Conservation (phyloP, 371 early-diverging fungal genomes). For the Lichtheimia hyalospora region DNA sequence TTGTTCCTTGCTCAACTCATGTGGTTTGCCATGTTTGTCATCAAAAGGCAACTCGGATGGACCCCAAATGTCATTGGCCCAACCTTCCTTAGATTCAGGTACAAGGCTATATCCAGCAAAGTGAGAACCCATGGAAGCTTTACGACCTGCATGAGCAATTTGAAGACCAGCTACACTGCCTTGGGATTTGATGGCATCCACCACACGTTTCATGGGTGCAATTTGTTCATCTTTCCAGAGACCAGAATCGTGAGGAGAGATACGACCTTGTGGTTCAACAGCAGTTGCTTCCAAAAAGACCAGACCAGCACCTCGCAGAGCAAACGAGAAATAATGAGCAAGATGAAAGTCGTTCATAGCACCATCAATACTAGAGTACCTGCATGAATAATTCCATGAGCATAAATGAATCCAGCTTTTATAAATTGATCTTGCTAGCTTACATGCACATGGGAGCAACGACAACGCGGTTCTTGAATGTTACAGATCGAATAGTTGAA, state of each 20-base stretch:
- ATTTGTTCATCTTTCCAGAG: constrained; percentile 82
- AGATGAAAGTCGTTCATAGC: constrained; percentile 33
- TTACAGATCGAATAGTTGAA: constrained; percentile 53
- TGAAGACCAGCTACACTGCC: constrained; percentile 72
- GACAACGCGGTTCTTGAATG: constrained; percentile 72
- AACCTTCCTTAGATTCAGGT: constrained; percentile 62
- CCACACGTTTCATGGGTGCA: constrained; percentile 57
- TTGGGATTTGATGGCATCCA: constrained; percentile 61
- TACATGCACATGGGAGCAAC: constrained; percentile 80
- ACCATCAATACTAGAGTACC: constrained; percentile 22
- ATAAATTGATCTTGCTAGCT: not conserved
- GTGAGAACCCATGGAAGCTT: constrained; percentile 64
- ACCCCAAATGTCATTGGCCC: constrained; percentile 75
- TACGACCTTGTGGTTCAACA: constrained; percentile 74
- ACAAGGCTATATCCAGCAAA: constrained; percentile 33
- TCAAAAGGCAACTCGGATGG: constrained; percentile 63
- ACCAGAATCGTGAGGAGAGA: constrained; percentile 75
- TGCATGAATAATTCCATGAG: not conserved
- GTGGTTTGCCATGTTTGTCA: constrained; percentile 49
- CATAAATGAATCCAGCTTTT: no score
- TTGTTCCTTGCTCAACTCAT: constrained; percentile 63
- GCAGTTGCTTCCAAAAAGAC: constrained; percentile 82
- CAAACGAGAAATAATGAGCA: constrained; percentile 69
- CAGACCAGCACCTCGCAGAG: constrained; percentile 73
- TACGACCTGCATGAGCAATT: constrained; percentile 83